These are phyloP conservation scores for Medicago ruthenica DNA, from an alignment of 306 rosid genomes.

Conservation along the genomic window DNA sequence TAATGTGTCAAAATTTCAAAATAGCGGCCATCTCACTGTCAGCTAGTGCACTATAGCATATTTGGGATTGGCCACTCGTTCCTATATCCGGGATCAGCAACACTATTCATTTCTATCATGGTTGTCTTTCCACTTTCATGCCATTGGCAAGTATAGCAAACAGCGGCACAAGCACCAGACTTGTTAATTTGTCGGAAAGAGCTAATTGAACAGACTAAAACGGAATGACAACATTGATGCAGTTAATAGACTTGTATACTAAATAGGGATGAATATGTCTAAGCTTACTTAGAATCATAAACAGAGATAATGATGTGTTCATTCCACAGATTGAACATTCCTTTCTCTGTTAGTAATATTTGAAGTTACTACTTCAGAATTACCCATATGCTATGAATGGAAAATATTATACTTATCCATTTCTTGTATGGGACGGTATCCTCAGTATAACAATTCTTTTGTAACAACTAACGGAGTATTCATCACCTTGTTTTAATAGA, in stretches of 20 bases:
- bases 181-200: slow-evolving; percentile 31
- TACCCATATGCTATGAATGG: neutral
- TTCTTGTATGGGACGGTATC: slow-evolving; percentile 23
- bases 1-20: neutral
- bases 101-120: neutral
- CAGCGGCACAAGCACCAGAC: slow-evolving; percentile 14
- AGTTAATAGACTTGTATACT: neutral
- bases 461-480: slow-evolving; percentile 15
- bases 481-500: neutral
- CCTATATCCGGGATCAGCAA: neutral
- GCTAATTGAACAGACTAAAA: slow-evolving; percentile 30
- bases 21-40: neutral
- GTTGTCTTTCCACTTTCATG: slow-evolving; percentile 30
- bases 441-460: slow-evolving; percentile 29
- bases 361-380: slow-evolving; percentile 30
- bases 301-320: slow-evolving; percentile 15
- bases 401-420: neutral
- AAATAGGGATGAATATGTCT: slow-evolving; percentile 11
- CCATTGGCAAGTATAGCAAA: slow-evolving; percentile 18
- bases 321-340: neutral
- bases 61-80: neutral
- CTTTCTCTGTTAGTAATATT: neutral
- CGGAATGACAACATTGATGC: slow-evolving; percentile 29
- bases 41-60: neutral
- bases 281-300: slow-evolving; percentile 18